Base-by-base conservation (phyloP, 768 basidiomycete genomes). In the Postia placenta region DNA sequence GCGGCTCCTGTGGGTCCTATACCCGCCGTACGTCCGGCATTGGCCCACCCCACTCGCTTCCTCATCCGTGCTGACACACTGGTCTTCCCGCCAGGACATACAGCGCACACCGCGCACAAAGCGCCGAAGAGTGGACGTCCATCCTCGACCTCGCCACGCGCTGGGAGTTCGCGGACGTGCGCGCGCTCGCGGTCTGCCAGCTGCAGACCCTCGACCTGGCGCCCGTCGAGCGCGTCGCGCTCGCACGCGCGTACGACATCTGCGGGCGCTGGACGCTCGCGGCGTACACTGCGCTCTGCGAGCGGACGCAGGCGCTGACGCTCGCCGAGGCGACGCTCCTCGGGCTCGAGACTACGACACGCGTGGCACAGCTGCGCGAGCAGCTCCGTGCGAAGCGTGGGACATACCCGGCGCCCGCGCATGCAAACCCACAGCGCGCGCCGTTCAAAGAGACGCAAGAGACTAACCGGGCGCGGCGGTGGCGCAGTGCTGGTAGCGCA, bases 101-200 rank as follows among this genome's bases (percentile, higher is more conserved):
- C 17, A 52, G 47, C 12, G 11, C 11, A 20, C 52, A 49, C 53
- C 43, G 42, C 19, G 23, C 53, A n/a, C 27, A 44, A 14, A 50
- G 42, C 1, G 50, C 45, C n/a, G 52, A 51, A 27, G 56, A 57
- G 22, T 57, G 56, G 56, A 36, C 52, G 45, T 49, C 56, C 2
- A 46, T 57, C 7, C 23, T 57, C 17, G 45, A 54, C 17, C 50
- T 53, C n/a, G 45, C 56, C 11, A 49, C 53, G 15, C 43, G 50
- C 7, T 57, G 56, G 56, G 46, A 57, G 22, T 48, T 54, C n/a
- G 50, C 49, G 17, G 28, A 25, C 26, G 44, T 57, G 30, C 47
- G 56, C 36, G 45, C 42, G 2, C 42, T 41, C 15, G 52, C 56
- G 12, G 27, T 54, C 20, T 2, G 27, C 2, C 23, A 47, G 19